Base-by-base conservation (phyloP, 305 asterid genomes). In the Petunia hybrid region DNA sequence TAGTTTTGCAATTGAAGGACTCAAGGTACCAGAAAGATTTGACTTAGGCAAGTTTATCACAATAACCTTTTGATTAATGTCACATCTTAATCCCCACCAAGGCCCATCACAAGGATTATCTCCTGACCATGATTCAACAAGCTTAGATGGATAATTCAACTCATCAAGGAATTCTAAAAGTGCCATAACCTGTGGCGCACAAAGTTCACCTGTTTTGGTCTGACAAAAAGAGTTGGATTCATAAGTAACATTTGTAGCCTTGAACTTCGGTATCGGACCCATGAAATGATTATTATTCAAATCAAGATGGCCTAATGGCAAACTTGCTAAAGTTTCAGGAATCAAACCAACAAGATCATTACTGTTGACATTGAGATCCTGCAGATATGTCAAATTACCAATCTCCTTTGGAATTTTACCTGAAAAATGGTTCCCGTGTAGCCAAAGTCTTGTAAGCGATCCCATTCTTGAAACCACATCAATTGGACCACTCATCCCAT, bases 401-500 rank as follows among this genome's bases (percentile, higher is more conserved):
- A 95, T 92, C 10, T 83, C 86, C 45, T 79, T 75, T 0, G 97
- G 98, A 76, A 95, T 91, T 87, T 89, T 91, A 85, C 98, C 97
- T 56, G 97, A 90, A 79, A 93, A 95, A 46, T 82, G 91, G 81
- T 95, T 95, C 84, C 98, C 97, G 55, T 95, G 99, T 5, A 95
- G 92, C 99, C 99, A 95, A 48, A 95, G 86, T 80, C 91, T 92
- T 40, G 92, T 89, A 78, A 93, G 92, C 3, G 97, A 92, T 9
- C 8, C 68, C 95, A 95, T 91, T 16, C 85, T 85, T 5, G 92
- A 65, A 4, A 90, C 85, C 1, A 89, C 63, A 79, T 92, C 97
- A 41, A 95, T 91, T 45, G 97, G 87, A 62, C 97, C 97, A 0
- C 86, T 86, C 94, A 95, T 89, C 0, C 97, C 94, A 80, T 79